A percentile compares a stretch with the other conserved stretches of the same genome.
Conservation (phyloP, 257 asterid species). For the Capsicum rhomboideum region DNA sequence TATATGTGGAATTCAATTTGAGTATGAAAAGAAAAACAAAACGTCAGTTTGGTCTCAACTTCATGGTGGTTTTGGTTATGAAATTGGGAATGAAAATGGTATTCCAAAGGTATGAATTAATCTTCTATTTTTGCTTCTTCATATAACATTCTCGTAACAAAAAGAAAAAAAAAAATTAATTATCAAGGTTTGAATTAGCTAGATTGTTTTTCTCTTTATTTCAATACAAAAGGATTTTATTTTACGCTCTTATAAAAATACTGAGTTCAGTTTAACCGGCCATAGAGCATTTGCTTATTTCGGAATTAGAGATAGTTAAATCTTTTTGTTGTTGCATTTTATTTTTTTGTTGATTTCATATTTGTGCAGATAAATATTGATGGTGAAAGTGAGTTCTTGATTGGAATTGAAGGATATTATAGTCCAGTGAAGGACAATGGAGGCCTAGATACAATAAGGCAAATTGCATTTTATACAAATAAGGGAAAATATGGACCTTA, state of each 20-base stretch:
- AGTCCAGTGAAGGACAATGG: not conserved
- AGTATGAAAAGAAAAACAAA: conserved; percentile 1
- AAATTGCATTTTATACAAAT: conserved; percentile 2
- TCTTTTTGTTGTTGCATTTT: not conserved
- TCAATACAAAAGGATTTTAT: too few species aligned
- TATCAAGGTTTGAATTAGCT: too few species aligned
- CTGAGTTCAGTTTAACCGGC: too few species aligned
- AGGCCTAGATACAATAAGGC: not conserved
- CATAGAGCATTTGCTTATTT: too few species aligned
- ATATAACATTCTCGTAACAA: too few species aligned
- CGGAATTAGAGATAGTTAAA: not conserved
- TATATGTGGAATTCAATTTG: not conserved
- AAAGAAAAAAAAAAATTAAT: too few species aligned
- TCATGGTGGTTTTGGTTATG: not conserved
- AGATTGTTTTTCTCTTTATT: too few species aligned
- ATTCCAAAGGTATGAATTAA: not conserved
- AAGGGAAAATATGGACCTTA: conserved; percentile 7
- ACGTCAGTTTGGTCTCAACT: not conserved
- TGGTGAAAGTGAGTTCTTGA: not conserved
- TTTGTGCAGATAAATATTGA: not conserved
- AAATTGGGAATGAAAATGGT: not conserved
- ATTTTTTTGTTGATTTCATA: not conserved
- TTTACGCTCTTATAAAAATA: too few species aligned
- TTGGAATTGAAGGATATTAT: not conserved
- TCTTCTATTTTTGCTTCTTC: too few species aligned